These are phyloP conservation scores for Leccinum ambiguum DNA, from an alignment of 1,284 basidiomycete genomes.

Conservation along the genomic window DNA sequence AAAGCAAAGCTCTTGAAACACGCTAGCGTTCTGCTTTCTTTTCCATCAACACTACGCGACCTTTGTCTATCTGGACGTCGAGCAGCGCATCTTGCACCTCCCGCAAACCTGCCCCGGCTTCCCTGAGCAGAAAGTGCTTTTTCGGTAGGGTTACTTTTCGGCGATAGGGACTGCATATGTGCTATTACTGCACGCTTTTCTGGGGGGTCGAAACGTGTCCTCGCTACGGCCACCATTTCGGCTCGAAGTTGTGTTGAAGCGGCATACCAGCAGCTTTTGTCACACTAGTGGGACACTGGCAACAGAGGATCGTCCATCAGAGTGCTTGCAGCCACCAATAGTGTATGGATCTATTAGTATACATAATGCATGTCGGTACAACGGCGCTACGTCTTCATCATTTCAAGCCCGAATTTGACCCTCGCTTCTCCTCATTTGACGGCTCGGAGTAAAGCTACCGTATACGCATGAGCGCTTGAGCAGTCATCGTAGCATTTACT, in stretches of 20 bases:
- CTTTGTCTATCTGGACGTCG: slow-evolving; percentile 38
- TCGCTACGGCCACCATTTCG: slow-evolving; percentile 76
- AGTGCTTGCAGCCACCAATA: too few species aligned
- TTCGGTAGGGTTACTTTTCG: slow-evolving; percentile 74
- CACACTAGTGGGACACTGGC: too few species aligned
- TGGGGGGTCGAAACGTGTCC: slow-evolving; percentile 84
- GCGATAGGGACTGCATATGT: slow-evolving; percentile 78
- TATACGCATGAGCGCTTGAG: too few species aligned
- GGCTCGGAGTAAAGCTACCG: too few species aligned
- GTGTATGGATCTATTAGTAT: too few species aligned
- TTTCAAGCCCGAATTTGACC: too few species aligned
- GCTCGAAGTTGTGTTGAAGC: slow-evolving; percentile 25
- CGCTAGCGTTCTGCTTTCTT: slow-evolving; percentile 65
- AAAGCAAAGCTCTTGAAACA: slow-evolving; percentile 46
- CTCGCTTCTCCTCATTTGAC: too few species aligned
- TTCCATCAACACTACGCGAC: slow-evolving; percentile 79
- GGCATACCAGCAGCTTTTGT: too few species aligned
- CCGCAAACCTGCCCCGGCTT: slow-evolving; percentile 51
- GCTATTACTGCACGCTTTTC: slow-evolving; percentile 83
- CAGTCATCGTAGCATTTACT: too few species aligned
- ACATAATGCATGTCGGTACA: too few species aligned
- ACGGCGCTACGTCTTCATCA: too few species aligned
- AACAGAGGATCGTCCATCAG: too few species aligned
- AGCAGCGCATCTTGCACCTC: slow-evolving; percentile 69
- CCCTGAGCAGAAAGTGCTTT: slow-evolving; percentile 80